Conservation (phyloP, 306 rosid species). For the Rosa chinensis region DNA sequence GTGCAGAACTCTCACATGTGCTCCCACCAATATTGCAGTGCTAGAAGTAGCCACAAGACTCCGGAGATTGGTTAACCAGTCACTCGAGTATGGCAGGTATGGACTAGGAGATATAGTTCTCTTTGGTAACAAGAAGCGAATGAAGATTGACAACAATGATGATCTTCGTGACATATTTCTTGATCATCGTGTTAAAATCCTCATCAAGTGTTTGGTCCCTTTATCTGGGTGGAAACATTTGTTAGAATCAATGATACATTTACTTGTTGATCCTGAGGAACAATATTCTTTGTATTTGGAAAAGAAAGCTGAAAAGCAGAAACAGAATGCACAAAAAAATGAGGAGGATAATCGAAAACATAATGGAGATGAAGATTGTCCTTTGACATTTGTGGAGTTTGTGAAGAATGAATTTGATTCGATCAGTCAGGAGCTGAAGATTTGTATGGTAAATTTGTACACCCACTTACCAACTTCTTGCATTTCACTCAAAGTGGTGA, state of each 20-base stretch:
- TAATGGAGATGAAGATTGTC: neutral
- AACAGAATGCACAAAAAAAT: neutral
- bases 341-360: neutral
- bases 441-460: slow-evolving; percentile 14
- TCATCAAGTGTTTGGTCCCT: slow-evolving; percentile 1
- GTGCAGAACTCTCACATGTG: slow-evolving; percentile 45
- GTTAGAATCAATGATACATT: slow-evolving; percentile 24
- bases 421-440: slow-evolving; percentile 14
- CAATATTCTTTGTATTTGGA: slow-evolving; percentile 28
- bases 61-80: slow-evolving; percentile 6
- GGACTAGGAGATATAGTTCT: slow-evolving; percentile 42
- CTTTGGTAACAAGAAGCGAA: slow-evolving; percentile 25
- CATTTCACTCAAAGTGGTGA: slow-evolving; percentile 25
- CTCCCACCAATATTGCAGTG: slow-evolving; percentile 48
- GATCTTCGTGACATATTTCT: slow-evolving; percentile 33
- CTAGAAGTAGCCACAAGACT: slow-evolving; percentile 32
- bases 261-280: slow-evolving; percentile 28
- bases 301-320: neutral
- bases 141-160: slow-evolving; percentile 22
- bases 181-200: slow-evolving; percentile 21
- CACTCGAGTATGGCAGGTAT: slow-evolving; percentile 5
- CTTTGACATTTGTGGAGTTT: slow-evolving; percentile 39
- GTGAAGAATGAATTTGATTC: slow-evolving; percentile 23
- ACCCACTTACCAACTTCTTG: slow-evolving; percentile 56
- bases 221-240: slow-evolving; percentile 22